A percentile compares a stretch with the other conserved stretches of the same genome.
These are phyloP conservation scores for Colletotrichum somersetense DNA, from an alignment of 2,329 filamentous ascomycete species.

Conservation along the genomic window DNA sequence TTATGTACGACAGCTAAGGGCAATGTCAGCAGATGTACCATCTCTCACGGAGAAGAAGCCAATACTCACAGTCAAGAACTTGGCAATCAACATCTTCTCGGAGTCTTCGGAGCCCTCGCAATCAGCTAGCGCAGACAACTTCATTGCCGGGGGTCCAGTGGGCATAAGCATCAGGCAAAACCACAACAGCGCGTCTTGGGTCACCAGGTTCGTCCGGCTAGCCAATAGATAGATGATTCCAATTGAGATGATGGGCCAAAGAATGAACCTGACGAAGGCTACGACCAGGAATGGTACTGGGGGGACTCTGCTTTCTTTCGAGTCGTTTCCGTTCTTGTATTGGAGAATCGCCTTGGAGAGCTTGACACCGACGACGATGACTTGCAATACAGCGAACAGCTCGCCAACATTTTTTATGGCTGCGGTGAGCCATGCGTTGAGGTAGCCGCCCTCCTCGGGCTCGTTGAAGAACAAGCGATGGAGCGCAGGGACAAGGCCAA, in stretches of 20 bases:
- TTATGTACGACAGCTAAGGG: slow-evolving; percentile 32
- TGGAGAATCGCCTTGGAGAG: slow-evolving; percentile 64
- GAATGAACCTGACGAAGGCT: slow-evolving; percentile 67
- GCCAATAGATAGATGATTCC: slow-evolving; percentile 67
- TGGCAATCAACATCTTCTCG: slow-evolving; percentile 58
- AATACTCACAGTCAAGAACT: slow-evolving; percentile 56
- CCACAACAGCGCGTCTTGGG: slow-evolving; percentile 73
- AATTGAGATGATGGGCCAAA: slow-evolving; percentile 68
- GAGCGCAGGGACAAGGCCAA: slow-evolving; percentile 71
- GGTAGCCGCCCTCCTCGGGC: slow-evolving; percentile 69
- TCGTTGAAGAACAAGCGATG: slow-evolving; percentile 73
- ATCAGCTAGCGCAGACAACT: slow-evolving; percentile 60
- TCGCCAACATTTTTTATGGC: slow-evolving; percentile 72
- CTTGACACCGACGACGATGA: slow-evolving; percentile 76
- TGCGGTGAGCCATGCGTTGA: slow-evolving; percentile 75
- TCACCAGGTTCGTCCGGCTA: slow-evolving; percentile 63
- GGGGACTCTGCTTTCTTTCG: slow-evolving; percentile 48
- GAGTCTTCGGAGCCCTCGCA: slow-evolving; percentile 55
- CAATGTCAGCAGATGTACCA: not conserved
- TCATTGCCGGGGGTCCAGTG: slow-evolving; percentile 61
- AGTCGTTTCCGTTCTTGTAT: slow-evolving; percentile 49
- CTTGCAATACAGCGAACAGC: slow-evolving; percentile 74
- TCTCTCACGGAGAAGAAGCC: rapidly evolving
- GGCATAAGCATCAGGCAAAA: slow-evolving; percentile 68
- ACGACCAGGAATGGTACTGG: slow-evolving; percentile 64